Evolutionary conservation across 176 grass and related monocot species (phyloP).

Genomic region (Pontederia paniculata): DNA sequence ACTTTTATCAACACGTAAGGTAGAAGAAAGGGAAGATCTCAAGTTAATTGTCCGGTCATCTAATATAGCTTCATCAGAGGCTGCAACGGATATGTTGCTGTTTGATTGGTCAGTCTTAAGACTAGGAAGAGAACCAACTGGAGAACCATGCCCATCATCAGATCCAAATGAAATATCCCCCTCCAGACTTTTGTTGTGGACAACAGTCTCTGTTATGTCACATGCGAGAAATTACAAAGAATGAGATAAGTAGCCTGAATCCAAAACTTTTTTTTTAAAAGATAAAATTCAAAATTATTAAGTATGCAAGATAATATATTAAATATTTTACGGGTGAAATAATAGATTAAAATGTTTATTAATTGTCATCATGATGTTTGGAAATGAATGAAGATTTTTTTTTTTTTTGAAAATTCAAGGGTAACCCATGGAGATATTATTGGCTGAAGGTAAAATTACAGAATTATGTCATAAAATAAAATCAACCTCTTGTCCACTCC

Average conservation of each 20-base stretch:
- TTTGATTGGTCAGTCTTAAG: slow-evolving; percentile 40
- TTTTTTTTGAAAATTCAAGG: no score
- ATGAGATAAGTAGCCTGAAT: background rate
- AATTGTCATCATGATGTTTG: no score
- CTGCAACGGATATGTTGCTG: slow-evolving; percentile 8
- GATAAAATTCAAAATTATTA: no score
- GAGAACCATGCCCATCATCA: slow-evolving; percentile 67
- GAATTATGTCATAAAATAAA: no score
- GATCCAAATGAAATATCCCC: slow-evolving; percentile 54
- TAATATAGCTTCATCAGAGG: slow-evolving; percentile 45
- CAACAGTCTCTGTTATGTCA: slow-evolving; percentile 39
- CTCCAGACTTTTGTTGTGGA: slow-evolving; percentile 50
- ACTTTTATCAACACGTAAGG: slow-evolving; percentile 53
- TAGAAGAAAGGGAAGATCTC: slow-evolving; percentile 44
- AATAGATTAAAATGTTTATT: no score
- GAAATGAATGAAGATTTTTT: no score
- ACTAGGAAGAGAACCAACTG: slow-evolving; percentile 43
- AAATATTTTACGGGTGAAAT: no score
- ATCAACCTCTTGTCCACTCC: no score
- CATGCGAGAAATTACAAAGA: slow-evolving; percentile 25
- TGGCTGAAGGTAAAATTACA: no score
- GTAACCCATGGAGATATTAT: no score
- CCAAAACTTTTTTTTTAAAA: no score
- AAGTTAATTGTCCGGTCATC: slow-evolving; percentile 43
- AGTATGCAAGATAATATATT: no score